A percentile compares a stretch with the other conserved stretches of the same genome.
These are phyloP conservation scores for Penicillium janthinellum DNA, from an alignment of 2,329 filamentous ascomycete genomes.

Conservation along the genomic window DNA sequence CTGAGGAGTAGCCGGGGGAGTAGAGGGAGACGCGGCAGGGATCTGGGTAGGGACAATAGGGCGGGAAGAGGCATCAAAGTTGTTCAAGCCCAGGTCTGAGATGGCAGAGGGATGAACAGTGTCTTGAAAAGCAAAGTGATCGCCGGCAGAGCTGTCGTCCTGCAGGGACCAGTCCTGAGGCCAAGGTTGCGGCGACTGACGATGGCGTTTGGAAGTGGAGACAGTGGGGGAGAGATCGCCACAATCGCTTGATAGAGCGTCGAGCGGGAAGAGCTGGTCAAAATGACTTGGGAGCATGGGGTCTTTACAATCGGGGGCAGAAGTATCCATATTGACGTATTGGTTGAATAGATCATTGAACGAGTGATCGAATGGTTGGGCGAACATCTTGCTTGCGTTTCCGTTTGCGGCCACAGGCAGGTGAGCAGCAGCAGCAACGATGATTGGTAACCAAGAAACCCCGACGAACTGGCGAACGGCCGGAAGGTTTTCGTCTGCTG, in stretches of 20 bases:
- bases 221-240: slow-evolving; percentile 53
- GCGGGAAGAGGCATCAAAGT: slow-evolving; percentile 36
- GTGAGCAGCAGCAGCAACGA: slow-evolving; percentile 25
- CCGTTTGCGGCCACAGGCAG: slow-evolving; percentile 41
- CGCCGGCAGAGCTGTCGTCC: slow-evolving; percentile 48
- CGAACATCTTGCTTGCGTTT: slow-evolving; percentile 57
- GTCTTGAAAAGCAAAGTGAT: slow-evolving; percentile 40
- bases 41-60: slow-evolving; percentile 23
- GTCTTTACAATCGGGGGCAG: slow-evolving; percentile 53
- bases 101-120: slow-evolving; percentile 41
- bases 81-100: slow-evolving; percentile 34
- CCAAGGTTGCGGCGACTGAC: slow-evolving; percentile 54
- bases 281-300: slow-evolving; percentile 53
- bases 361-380: slow-evolving; percentile 52
- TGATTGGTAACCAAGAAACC: slow-evolving; percentile 34
- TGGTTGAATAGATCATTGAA: slow-evolving; percentile 65
- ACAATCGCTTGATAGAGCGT: slow-evolving; percentile 55
- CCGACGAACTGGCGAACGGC: background rate
- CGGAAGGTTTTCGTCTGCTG: slow-evolving; percentile 6
- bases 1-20: slow-evolving; percentile 41
- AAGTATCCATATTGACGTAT: slow-evolving; percentile 61
- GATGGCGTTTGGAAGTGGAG: slow-evolving; percentile 47
- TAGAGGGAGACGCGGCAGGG: slow-evolving; percentile 36
- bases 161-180: slow-evolving; percentile 55
- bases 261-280: slow-evolving; percentile 55